Conservation (phyloP, 495 filamentous ascomycete species). For the Penicillium manginii region DNA sequence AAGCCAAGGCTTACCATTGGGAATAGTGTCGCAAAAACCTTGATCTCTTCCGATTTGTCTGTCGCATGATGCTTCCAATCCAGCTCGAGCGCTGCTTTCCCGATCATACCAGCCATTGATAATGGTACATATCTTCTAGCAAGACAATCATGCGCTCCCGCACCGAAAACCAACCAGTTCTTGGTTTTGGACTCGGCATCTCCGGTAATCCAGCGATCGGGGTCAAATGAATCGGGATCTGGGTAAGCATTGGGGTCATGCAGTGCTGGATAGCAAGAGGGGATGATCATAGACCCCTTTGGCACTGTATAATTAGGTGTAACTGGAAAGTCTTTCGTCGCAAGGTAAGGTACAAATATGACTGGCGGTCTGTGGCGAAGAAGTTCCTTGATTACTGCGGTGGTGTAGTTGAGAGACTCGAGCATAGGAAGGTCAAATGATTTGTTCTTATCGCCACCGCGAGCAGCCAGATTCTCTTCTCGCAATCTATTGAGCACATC, state of each 20-base stretch:
- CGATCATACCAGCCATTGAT: conserved; percentile 84
- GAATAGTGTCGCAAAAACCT: conserved; percentile 95
- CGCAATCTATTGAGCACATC: conserved; percentile 82
- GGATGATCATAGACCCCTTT: conserved; percentile 90
- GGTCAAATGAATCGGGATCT: conserved; percentile 77
- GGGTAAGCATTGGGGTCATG: conserved; percentile 89
- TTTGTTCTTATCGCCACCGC: conserved; percentile 71
- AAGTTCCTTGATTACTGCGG: conserved; percentile 87
- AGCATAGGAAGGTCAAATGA: conserved; percentile 75
- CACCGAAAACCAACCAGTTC: conserved; percentile 95
- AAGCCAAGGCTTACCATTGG: conserved; percentile 65
- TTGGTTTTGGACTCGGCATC: conserved; percentile 88
- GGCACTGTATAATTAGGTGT: conserved; percentile 81
- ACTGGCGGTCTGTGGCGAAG: conserved; percentile 92
- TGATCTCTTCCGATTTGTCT: conserved; percentile 79
- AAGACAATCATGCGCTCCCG: conserved; percentile 89
- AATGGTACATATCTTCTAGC: conserved; percentile 85
- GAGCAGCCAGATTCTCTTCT: conserved; percentile 76
- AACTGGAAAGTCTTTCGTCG: conserved; percentile 87
- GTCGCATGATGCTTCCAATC: conserved; percentile 89
- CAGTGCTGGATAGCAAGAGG: conserved; percentile 81
- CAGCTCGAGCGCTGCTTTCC: conserved; percentile 78
- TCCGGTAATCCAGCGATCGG: conserved; percentile 86
- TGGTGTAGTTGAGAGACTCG: conserved; percentile 86
- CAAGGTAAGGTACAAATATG: conserved; percentile 92